Evolutionary conservation across 2,329 filamentous ascomycete species (phyloP), one percentile per base, ranked within the genome.

Genomic region (Penicillium sp.): DNA sequence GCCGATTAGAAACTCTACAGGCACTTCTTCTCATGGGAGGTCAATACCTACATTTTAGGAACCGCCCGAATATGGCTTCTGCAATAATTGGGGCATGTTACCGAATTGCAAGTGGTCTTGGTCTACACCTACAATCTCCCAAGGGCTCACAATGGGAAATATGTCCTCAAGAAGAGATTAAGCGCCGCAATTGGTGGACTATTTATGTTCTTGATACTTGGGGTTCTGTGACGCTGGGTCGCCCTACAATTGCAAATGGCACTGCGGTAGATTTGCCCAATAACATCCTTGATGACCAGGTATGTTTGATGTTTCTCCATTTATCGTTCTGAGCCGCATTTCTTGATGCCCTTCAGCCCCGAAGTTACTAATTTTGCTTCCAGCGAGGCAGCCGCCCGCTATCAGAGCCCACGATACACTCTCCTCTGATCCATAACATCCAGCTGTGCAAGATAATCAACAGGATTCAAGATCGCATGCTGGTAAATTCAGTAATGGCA

Each of bases 121-220:
- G 60, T 3, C 44, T 63, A 13, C 55, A 63, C 21, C 54, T 57
- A 27, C 54, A 54, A 20, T 18, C 32, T 13, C 44, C 47, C 2
- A 29, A 32, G 27, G 43, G 27, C 7, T 9, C 12, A 7, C 15
- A 55, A 17, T 21, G 18, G 7, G 32, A 32, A 26, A 17, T 45
- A n/a, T 36, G 17, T 32, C 37, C 46, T 10, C 49, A 52, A 39
- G 47, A 49, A 45, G 61, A 61, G 37, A 41, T 57, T 15, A 54
- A 54, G 37, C 51, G 62, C 46, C 56, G 64, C 46, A 66, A 56
- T 46, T 67, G 59, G 58, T 64, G 62, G 63, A 46, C 46, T 9
- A 44, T 55, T 9, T 55, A 54, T 32, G 49, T 60, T 15, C 45
- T 60, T 24, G 58, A 60, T 43, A 53, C 53, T 8, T 54, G 56